Conservation (phyloP, 306 rosid species). For the Mimosa pudica region DNA sequence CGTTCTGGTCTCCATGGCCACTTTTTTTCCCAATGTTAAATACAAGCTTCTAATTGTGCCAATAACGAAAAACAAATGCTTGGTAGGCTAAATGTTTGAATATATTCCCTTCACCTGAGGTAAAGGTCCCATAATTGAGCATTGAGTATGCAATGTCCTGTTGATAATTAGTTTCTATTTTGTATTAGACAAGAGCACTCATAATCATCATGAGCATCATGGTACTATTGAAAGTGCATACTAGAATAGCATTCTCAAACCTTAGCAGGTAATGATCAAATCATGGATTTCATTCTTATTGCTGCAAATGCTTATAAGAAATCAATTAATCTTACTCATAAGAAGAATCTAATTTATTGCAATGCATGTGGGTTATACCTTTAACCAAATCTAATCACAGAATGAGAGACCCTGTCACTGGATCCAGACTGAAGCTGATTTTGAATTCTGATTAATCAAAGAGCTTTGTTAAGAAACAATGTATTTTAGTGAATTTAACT, state of each 20-base stretch:
- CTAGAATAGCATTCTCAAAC: too few species aligned
- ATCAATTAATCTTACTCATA: conserved; percentile 27
- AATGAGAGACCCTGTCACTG: conserved; percentile 10
- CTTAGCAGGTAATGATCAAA: neutral
- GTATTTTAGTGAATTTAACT: too few species aligned
- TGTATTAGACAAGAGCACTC: neutral
- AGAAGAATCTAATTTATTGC: conserved; percentile 17
- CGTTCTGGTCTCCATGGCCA: neutral
- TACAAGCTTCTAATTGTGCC: neutral
- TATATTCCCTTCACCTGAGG: neutral
- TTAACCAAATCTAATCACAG: conserved; percentile 23
- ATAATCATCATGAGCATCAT: too few species aligned
- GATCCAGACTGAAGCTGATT: conserved; percentile 18
- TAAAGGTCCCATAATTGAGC: conserved; percentile 7
- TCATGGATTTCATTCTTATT: neutral
- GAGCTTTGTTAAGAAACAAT: too few species aligned
- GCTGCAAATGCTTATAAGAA: conserved; percentile 18
- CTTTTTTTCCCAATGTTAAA: conserved; percentile 15
- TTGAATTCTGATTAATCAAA: conserved; percentile 8
- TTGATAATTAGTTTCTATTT: conserved; percentile 17
- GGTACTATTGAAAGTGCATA: too few species aligned
- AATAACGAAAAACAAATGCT: neutral
- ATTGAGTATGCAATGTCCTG: conserved; percentile 9
- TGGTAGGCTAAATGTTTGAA: neutral
- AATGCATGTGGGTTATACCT: conserved; percentile 23